phyloP scores from a whole-genome alignment of 164 flowering plant genomes.

The Vitis vinifera region ASM3070453v1 NC_081812.1:12788001-12788500 shows the following conservation, averaged over 20 bases:
- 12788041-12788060: too few relatives aligned
- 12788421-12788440: constrained; percentile 49
- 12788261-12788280: background rate
- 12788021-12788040: too few relatives aligned
- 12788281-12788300: too few relatives aligned
- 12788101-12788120: too few relatives aligned
- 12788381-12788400: constrained; percentile 78
- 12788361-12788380: constrained; percentile 39
- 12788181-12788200: background rate
- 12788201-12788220: background rate
- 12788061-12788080: too few relatives aligned
- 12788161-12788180: too few relatives aligned
- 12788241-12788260: background rate
- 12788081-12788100: too few relatives aligned
- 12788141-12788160: too few relatives aligned
- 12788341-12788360: constrained; percentile 36
- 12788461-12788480: constrained; percentile 50
- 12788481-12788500: constrained; percentile 15
- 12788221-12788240: too few relatives aligned
- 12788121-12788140: too few relatives aligned
- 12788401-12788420: constrained; percentile 65
- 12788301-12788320: background rate
- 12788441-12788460: constrained; percentile 68
- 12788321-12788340: background rate
- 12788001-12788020: too few relatives aligned